Evolutionary conservation across 768 basidiomycete species (phyloP).

Genomic region (Pluteus cervinus): DNA sequence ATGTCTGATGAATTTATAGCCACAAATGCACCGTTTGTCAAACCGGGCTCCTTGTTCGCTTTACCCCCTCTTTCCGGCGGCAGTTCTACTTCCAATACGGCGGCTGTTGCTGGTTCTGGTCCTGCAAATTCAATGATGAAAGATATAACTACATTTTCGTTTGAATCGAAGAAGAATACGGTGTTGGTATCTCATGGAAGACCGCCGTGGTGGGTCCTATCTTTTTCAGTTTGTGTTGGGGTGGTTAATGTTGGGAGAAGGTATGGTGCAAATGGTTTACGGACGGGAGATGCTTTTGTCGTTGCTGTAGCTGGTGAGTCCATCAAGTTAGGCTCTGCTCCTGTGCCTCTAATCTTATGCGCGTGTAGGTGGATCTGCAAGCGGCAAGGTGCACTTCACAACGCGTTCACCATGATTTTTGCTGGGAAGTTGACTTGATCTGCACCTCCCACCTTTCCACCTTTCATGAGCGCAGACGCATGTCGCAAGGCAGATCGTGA

Average conservation of each 20-base stretch:
- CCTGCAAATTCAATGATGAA: too few species aligned
- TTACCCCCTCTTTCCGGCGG: too few species aligned
- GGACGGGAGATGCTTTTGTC: slow-evolving; percentile 72
- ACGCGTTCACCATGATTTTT: slow-evolving; percentile 1
- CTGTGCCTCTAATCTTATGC: slow-evolving; percentile 1
- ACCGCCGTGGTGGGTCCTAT: slow-evolving; percentile 63
- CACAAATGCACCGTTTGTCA: too few species aligned
- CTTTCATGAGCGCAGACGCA: slow-evolving; percentile 80
- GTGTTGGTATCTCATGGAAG: slow-evolving; percentile 80
- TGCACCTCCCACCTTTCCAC: slow-evolving; percentile 1
- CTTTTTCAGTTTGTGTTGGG: slow-evolving; percentile 4
- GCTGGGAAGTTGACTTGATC: background rate
- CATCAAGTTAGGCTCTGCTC: background rate
- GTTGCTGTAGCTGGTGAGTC: slow-evolving; percentile 76
- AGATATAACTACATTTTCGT: too few species aligned
- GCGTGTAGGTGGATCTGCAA: slow-evolving; percentile 70
- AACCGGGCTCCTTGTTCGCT: too few species aligned
- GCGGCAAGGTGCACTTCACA: slow-evolving; percentile 63
- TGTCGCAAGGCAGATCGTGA: slow-evolving; percentile 79
- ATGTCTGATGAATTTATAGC: too few species aligned
- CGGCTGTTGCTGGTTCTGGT: too few species aligned
- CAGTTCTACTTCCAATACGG: too few species aligned
- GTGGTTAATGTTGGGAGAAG: slow-evolving; percentile 26
- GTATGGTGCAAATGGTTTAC: slow-evolving; percentile 74
- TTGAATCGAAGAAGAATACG: slow-evolving; percentile 77